These are phyloP conservation scores for Alternaria brassicicola DNA, from an alignment of 2,329 filamentous ascomycete species.

Conservation along the genomic window DNA sequence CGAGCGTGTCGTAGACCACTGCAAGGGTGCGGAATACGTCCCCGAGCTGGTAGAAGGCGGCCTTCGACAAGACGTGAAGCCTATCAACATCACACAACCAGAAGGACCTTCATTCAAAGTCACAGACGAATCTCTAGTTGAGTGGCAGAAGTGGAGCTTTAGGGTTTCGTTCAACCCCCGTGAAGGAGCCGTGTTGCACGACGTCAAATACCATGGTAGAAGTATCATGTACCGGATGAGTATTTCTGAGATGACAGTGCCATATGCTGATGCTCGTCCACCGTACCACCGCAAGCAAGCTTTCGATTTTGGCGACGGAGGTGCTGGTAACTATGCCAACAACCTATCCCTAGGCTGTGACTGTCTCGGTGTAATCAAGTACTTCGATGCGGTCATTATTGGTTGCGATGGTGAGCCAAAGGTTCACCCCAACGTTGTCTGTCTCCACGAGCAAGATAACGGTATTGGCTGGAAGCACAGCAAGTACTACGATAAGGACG, in stretches of 20 bases:
- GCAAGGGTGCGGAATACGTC: slow-evolving; percentile 58
- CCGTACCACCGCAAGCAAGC: slow-evolving; percentile 73
- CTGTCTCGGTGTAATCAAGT: slow-evolving; percentile 71
- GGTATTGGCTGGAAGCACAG: slow-evolving; percentile 58
- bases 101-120: slow-evolving; percentile 71
- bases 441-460: slow-evolving; percentile 72
- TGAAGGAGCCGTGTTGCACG: slow-evolving; percentile 73
- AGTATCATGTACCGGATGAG: slow-evolving; percentile 70
- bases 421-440: slow-evolving; percentile 65
- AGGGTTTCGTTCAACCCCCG: slow-evolving; percentile 49
- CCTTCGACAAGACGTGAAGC: slow-evolving; percentile 60
- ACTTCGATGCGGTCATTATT: slow-evolving; percentile 64
- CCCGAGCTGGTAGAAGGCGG: slow-evolving; percentile 50
- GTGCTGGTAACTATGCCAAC: slow-evolving; percentile 70
- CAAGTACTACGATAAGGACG: neutral
- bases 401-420: slow-evolving; percentile 61
- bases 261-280: slow-evolving; percentile 67
- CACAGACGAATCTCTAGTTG: slow-evolving; percentile 51
- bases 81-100: slow-evolving; percentile 73
- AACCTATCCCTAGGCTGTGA: slow-evolving; percentile 72
- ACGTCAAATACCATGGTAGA: slow-evolving; percentile 69
- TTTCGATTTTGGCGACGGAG: slow-evolving; percentile 74
- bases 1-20: slow-evolving; percentile 54
- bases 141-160: slow-evolving; percentile 57
- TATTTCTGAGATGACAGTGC: slow-evolving; percentile 71